Evolutionary conservation across 1,284 basidiomycete genomes (phyloP).

Genomic region (Microbotryum violaceum): DNA sequence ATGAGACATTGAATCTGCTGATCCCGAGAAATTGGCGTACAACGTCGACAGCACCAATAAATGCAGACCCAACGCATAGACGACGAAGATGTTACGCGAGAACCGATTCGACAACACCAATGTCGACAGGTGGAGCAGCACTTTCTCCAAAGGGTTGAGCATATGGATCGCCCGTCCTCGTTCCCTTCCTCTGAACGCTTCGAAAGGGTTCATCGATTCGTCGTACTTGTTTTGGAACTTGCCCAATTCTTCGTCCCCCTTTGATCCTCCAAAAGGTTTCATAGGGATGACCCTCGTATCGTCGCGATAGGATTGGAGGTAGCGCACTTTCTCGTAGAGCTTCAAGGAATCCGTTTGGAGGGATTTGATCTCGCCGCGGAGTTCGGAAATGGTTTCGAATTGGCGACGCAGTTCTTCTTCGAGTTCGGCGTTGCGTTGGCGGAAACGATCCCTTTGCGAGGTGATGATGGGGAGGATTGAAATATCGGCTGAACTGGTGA

Average conservation of each 20-base stretch:
- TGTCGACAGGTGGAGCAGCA: conserved; percentile 74
- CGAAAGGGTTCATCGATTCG: conserved; percentile 94
- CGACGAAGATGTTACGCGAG: conserved; percentile 61
- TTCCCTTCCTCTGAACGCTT: conserved; percentile 90
- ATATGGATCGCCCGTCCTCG: conserved; percentile 82
- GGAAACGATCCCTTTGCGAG: conserved; percentile 88
- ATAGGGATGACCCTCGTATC: conserved; percentile 31
- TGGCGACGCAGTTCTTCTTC: conserved; percentile 96
- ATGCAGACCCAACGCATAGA: conserved; percentile 71
- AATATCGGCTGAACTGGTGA: conserved; percentile 53
- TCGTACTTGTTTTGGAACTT: conserved; percentile 89
- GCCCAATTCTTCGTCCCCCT: conserved; percentile 62
- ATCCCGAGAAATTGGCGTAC: conserved; percentile 41
- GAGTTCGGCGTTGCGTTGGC: conserved; percentile 88
- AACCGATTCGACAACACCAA: conserved; percentile 74
- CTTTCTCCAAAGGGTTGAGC: conserved; percentile 83
- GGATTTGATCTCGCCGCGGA: conserved; percentile 76
- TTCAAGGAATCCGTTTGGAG: conserved; percentile 89
- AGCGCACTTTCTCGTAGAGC: conserved; percentile 90
- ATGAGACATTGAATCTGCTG: background rate
- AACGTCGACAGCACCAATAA: conserved; percentile 67
- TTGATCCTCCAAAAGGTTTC: conserved; percentile 24
- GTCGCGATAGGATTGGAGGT: conserved; percentile 87
- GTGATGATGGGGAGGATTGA: conserved; percentile 95
- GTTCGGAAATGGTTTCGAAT: conserved; percentile 83